Evolutionary conservation across 257 asterid species (phyloP), one percentile per base, ranked within the genome.

Genomic region (Solanum lycopersicoides): DNA sequence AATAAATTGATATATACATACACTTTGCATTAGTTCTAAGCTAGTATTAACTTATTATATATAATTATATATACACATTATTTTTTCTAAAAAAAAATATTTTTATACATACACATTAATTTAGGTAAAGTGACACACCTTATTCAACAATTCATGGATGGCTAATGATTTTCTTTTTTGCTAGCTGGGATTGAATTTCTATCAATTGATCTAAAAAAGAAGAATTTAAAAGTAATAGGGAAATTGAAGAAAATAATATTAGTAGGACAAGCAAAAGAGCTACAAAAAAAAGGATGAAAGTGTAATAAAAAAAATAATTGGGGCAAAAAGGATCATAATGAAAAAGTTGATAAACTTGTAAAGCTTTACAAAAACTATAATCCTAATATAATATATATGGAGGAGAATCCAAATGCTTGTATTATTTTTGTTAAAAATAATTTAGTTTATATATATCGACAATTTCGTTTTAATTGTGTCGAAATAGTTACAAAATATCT

Each of bases 381-480:
- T 72, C 88, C 89, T 15, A 42, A 71, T 25, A 34, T 86, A 86
- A 25, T 63, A 37, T 32, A 86, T 79, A 69, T 45, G 11, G 91
- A 86, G 32, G 88, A 91, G 47, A 73, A 89, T 39, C 91, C 93
- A 23, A 89, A 91, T 86, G 76, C 89, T 45, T 91, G 93, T 79
- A 89, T 89, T 37, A 91, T 91, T 28, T 89, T 28, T 89, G 80
- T 45, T 91, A 63, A 89, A 32, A 72, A 47, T 0, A 3, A 71
- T 71, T 71, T 32, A 71, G 0, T 8, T 15, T 71, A 71, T 34
- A 18, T 34, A 34, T 3, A 66, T 1, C 2, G n/a, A 7, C 0
- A 53, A 16, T 53, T 53, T 53, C 11, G 4, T 16, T 53, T 1
- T 11, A 53, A 16, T 53, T 53, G 4, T 18, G n/a, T 18, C 4